Conservation (phyloP, 768 basidiomycete genomes). For the Amanita thiersii region DNA sequence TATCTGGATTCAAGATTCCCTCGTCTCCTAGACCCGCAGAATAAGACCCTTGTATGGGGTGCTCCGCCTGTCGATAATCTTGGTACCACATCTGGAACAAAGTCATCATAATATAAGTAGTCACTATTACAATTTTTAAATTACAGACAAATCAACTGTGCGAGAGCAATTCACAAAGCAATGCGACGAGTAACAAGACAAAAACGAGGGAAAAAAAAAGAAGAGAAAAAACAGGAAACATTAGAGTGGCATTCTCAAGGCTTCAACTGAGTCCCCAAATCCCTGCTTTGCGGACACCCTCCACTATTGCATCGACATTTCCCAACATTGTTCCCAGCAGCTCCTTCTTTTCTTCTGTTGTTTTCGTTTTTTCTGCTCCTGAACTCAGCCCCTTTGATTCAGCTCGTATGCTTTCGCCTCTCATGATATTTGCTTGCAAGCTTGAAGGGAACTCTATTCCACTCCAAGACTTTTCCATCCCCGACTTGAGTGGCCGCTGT, state of each 20-base stretch:
- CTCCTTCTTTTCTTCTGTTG: constrained; percentile 79
- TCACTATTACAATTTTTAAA: constrained; percentile 5
- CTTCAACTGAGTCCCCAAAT: constrained; percentile 67
- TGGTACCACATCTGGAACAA: constrained; percentile 33
- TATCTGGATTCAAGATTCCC: constrained; percentile 39
- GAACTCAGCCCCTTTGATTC: background rate
- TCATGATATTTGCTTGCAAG: background rate
- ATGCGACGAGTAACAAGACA: constrained; percentile 7
- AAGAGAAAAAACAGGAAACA: constrained; percentile 8
- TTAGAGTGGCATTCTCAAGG: background rate
- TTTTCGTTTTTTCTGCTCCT: constrained; percentile 21
- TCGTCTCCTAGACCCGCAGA: constrained; percentile 46
- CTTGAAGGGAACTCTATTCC: background rate
- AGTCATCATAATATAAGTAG: constrained; percentile 5
- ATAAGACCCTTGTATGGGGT: constrained; percentile 63
- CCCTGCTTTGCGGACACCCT: constrained; percentile 78
- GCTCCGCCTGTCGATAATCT: constrained; percentile 62
- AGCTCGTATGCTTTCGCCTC: background rate
- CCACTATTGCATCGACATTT: constrained; percentile 87
- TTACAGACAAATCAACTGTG: constrained; percentile 6
- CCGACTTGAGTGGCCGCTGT: background rate
- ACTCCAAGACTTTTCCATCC: constrained; percentile 1
- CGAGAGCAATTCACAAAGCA: constrained; percentile 8
- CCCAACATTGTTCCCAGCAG: constrained; percentile 76
- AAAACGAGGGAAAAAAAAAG: constrained; percentile 10